phyloP scores from a whole-genome alignment of 108 stramenopile genomes.

The Stephanodiscus minutulus region DNA sequence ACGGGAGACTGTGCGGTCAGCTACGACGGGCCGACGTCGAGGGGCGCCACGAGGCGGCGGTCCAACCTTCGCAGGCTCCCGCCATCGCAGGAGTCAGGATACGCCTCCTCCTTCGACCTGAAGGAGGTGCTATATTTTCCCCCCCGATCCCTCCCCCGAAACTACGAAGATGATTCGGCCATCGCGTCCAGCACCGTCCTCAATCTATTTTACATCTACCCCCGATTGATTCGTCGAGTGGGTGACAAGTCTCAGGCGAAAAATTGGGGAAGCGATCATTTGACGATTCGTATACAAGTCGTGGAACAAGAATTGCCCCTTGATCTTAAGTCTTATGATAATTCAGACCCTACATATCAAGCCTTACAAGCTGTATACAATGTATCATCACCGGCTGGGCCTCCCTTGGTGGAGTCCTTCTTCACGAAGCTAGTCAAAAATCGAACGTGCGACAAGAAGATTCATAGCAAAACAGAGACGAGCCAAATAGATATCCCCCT shows the following conservation, averaged over 20 bases:
- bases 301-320: constrained; percentile 41
- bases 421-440: constrained; percentile 55
- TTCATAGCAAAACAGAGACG: constrained; percentile 13
- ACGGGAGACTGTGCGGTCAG: constrained; percentile 79
- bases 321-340: constrained; percentile 42
- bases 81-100: constrained; percentile 52
- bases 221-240: constrained; percentile 47
- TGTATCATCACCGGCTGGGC: constrained; percentile 67
- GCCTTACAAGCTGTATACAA: constrained; percentile 63
- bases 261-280: neutral
- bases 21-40: constrained; percentile 34
- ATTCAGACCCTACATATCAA: constrained; percentile 40
- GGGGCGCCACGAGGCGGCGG: constrained; percentile 45
- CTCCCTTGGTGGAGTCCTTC: constrained; percentile 59
- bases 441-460: constrained; percentile 10
- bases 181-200: constrained; percentile 50
- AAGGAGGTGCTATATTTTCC: constrained; percentile 81
- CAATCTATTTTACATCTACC: constrained; percentile 83
- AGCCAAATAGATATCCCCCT: constrained; percentile 50
- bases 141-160: constrained; percentile 51
- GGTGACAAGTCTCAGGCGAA: constrained; percentile 7
- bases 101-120: constrained; percentile 66
- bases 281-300: constrained; percentile 62
- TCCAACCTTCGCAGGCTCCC: constrained; percentile 79
- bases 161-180: constrained; percentile 55